A percentile compares a stretch with the other conserved stretches of the same genome.
These are phyloP conservation scores for Xenoacremonium recifei DNA, from an alignment of 2,329 filamentous ascomycete genomes.

Conservation along the genomic window DNA sequence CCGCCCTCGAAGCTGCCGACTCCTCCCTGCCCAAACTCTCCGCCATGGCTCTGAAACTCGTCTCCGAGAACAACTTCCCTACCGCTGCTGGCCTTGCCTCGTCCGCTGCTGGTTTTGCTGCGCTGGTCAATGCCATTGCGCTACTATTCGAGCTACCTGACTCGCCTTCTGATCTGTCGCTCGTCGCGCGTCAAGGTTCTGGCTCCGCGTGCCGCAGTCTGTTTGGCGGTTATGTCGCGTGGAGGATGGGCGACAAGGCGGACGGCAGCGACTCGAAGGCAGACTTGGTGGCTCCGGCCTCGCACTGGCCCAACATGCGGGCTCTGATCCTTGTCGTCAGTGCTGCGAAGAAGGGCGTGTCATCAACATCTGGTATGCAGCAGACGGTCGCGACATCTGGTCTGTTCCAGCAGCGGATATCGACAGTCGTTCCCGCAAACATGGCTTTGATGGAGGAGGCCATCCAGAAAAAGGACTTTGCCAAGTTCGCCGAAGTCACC, in stretches of 20 bases:
- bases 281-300: conserved; percentile 81
- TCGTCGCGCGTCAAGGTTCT: conserved; percentile 89
- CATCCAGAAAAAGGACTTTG: conserved; percentile 76
- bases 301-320: conserved; percentile 94
- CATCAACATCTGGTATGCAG: conserved; percentile 93
- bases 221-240: conserved; percentile 95
- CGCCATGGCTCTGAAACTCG: conserved; percentile 73
- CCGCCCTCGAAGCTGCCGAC: conserved; percentile 70
- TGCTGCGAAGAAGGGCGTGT: conserved; percentile 93
- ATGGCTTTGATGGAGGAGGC: conserved; percentile 87
- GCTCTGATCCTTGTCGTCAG: conserved; percentile 89
- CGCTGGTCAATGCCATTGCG: conserved; percentile 80
- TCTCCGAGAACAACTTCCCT: conserved; percentile 98
- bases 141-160: conserved; percentile 86
- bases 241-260: conserved; percentile 72
- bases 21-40: conserved; percentile 80
- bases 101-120: conserved; percentile 68
- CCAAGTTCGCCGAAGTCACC: conserved; percentile 81
- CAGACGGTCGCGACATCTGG: conserved; percentile 88
- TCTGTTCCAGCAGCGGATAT: conserved; percentile 77
- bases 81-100: conserved; percentile 87
- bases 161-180: conserved; percentile 77
- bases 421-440: conserved; percentile 73
- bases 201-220: conserved; percentile 91
- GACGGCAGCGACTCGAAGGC: conserved; percentile 88